Percentiles rank a stretch among this genome's conserved stretches.
phyloP scores from a whole-genome alignment of 2,329 filamentous ascomycete genomes.

The Sporothrix pallida region DNA sequence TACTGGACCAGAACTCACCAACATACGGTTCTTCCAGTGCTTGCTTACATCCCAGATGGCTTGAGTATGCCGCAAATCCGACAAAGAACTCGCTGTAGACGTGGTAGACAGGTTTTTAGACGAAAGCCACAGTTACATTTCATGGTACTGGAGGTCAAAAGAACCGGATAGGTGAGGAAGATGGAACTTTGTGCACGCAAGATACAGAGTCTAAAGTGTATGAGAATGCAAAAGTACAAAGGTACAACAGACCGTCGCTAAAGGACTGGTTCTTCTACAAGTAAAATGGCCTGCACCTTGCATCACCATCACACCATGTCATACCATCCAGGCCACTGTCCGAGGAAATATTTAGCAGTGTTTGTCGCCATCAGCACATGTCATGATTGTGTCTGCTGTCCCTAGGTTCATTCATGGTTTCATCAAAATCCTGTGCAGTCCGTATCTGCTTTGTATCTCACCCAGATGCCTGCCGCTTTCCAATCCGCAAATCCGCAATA shows the following conservation, averaged over 20 bases:
- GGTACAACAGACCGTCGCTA: not conserved
- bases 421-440: not conserved
- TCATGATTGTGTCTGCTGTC: not conserved
- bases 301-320: slow-evolving; percentile 9
- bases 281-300: not conserved
- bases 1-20: not conserved
- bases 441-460: not conserved
- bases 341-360: not conserved
- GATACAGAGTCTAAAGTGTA: not conserved
- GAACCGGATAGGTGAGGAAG: not conserved
- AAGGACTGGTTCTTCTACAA: not conserved
- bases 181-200: not conserved
- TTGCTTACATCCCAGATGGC: not conserved
- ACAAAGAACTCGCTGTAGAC: not conserved
- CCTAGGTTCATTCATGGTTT: not conserved
- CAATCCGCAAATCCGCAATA: not conserved
- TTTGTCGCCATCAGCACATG: not conserved
- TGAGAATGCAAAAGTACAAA: not conserved
- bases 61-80: not conserved
- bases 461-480: not conserved
- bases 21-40: slow-evolving; percentile 1
- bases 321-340: not conserved
- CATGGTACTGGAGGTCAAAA: not conserved
- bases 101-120: too few species aligned
- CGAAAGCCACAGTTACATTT: not conserved